Evolutionary conservation across 441 rosid species (phyloP).

Genomic region (Euphorbia schlechtendalii): DNA sequence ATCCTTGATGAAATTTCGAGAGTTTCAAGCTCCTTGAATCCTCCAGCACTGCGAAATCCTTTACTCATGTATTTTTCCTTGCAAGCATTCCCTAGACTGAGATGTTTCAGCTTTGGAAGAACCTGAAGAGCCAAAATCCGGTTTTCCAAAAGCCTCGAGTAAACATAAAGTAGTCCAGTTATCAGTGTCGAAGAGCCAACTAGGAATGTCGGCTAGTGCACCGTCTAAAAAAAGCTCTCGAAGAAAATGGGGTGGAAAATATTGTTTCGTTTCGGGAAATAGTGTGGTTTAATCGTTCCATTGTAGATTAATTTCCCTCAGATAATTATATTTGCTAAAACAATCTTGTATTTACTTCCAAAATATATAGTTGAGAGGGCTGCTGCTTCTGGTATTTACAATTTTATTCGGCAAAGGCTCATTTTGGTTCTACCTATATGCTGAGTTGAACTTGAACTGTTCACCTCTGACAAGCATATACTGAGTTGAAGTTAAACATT

Average conservation of each 20-base stretch:
- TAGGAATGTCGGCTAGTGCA: constrained; percentile 16
- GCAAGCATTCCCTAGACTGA: neutral
- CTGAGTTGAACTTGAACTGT: no score
- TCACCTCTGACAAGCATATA: no score
- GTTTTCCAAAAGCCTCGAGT: constrained; percentile 7
- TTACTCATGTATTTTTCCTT: neutral
- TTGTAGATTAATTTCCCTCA: no score
- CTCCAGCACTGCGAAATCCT: constrained; percentile 14
- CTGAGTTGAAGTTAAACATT: no score
- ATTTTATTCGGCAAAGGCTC: no score
- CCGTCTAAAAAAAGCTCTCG: neutral
- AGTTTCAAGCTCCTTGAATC: constrained; percentile 14
- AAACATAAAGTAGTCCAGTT: neutral
- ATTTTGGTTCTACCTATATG: no score
- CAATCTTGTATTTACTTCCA: neutral
- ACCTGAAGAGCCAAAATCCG: constrained; percentile 8
- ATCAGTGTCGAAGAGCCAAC: constrained; percentile 15
- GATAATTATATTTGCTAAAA: no score
- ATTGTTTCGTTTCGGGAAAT: constrained; percentile 13
- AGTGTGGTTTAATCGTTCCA: no score
- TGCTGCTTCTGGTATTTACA: neutral
- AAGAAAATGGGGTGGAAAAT: constrained; percentile 16
- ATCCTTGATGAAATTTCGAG: neutral
- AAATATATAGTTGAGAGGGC: neutral
- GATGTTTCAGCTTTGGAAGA: constrained; percentile 15